A percentile compares a stretch with the other conserved stretches of the same genome.
Evolutionary conservation across 2,329 filamentous ascomycete species (phyloP).

Genomic region (Pseudogymnoascus sp.): DNA sequence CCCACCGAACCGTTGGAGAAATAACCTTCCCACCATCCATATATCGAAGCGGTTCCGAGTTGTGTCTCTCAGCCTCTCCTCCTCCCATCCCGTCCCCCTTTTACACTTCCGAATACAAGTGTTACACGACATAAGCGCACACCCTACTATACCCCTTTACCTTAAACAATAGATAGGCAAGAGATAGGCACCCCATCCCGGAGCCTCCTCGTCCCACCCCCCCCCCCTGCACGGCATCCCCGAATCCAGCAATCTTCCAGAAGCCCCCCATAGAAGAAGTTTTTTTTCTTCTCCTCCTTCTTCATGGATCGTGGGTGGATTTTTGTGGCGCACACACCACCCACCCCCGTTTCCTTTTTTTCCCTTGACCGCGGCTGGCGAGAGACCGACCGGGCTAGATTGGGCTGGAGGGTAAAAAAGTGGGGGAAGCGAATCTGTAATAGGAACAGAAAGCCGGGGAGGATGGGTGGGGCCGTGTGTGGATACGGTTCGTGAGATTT

Average conservation of each 20-base stretch:
- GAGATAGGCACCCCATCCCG: too few relatives aligned
- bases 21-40: too few relatives aligned
- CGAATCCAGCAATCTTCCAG: neutral
- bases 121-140: neutral
- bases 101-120: neutral
- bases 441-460: neutral
- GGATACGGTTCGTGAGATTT: neutral
- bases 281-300: neutral
- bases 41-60: too few relatives aligned
- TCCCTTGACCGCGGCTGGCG: neutral
- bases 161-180: too few relatives aligned
- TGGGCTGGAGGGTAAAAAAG: neutral
- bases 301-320: neutral
- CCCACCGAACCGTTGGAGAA: too few relatives aligned
- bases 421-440: too few relatives aligned
- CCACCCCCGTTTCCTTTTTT: neutral
- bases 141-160: too few relatives aligned
- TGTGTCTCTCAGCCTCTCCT: too few relatives aligned
- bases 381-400: neutral
- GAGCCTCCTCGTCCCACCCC: too few relatives aligned
- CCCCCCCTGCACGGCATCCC: neutral
- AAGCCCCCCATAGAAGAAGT: neutral
- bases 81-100: neutral
- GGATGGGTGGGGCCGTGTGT: neutral
- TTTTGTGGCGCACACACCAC: neutral